Conservation (phyloP, 495 filamentous ascomycete genomes). For the Amphirosellinia nigrospora region DNA sequence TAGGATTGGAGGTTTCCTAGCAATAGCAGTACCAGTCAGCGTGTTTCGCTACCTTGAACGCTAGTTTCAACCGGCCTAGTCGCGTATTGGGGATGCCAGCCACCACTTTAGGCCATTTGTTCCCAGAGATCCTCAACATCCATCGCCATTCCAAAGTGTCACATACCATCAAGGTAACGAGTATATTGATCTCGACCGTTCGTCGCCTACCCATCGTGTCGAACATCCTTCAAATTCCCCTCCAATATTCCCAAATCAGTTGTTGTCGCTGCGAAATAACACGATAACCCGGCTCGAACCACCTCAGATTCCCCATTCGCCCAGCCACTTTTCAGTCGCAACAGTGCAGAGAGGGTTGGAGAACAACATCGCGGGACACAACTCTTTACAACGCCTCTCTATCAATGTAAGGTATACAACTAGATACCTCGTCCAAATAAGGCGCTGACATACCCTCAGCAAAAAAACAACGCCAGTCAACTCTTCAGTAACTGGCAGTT, state of each 20-base stretch:
- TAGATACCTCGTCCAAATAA: background rate
- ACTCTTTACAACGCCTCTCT: constrained; percentile 39
- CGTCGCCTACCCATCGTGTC: background rate
- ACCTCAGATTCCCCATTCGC: constrained; percentile 24
- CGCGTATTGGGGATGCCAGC: constrained; percentile 37
- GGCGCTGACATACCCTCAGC: constrained; percentile 31
- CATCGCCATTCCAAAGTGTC: constrained; percentile 24
- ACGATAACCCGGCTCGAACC: background rate
- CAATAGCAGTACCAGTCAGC: constrained; percentile 24
- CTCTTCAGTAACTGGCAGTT: constrained; percentile 36
- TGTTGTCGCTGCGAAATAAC: background rate
- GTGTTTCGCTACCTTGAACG: constrained; percentile 29
- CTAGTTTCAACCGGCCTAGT: constrained; percentile 23
- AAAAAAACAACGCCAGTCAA: constrained; percentile 27
- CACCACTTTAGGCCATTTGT: constrained; percentile 34
- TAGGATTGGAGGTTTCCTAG: background rate
- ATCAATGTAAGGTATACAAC: constrained; percentile 35
- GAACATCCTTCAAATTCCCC: background rate
- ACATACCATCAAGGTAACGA: background rate
- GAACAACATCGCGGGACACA: constrained; percentile 38
- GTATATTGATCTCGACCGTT: background rate
- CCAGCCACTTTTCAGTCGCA: constrained; percentile 17
- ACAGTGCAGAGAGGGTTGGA: constrained; percentile 30
- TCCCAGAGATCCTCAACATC: constrained; percentile 13
- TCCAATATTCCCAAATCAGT: background rate